A percentile compares a stretch with the other conserved stretches of the same genome.
Conservation (phyloP, 208 protist species). For the Leishmania braziliensis region DNA sequence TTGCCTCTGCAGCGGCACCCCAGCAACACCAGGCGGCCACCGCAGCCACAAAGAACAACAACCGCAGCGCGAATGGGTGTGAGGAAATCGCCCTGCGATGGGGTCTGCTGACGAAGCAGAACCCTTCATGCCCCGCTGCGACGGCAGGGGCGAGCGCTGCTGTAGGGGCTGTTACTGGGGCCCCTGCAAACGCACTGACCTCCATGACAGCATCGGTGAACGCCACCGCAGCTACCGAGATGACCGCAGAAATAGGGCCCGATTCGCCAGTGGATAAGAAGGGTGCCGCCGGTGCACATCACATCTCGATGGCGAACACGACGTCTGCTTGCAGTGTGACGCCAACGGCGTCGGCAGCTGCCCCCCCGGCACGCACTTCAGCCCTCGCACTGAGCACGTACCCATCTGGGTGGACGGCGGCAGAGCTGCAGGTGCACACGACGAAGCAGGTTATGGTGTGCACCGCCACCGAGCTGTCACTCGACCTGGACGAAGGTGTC, state of each 20-base stretch:
- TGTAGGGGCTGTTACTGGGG: not conserved
- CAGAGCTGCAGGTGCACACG: slow-evolving; percentile 36
- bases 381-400: not conserved
- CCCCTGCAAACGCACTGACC: not conserved
- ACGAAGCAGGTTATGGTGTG: slow-evolving; percentile 24
- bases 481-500: slow-evolving; percentile 1
- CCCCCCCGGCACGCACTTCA: not conserved
- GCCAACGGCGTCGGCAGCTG: not conserved
- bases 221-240: not conserved
- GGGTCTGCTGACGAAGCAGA: slow-evolving; percentile 26
- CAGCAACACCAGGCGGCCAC: not conserved
- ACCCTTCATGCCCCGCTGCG: not conserved
- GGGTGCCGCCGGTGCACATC: not conserved
- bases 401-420: slow-evolving; percentile 26
- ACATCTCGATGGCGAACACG: not conserved
- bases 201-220: not conserved
- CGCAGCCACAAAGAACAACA: slow-evolving; percentile 25
- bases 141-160: not conserved
- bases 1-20: slow-evolving; percentile 2
- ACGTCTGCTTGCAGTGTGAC: not conserved
- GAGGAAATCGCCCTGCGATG: slow-evolving; percentile 33
- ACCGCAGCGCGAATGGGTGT: slow-evolving; percentile 32
- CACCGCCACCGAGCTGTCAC: slow-evolving; percentile 23
- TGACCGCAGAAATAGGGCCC: not conserved
- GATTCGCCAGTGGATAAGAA: not conserved